phyloP scores from a whole-genome alignment of 371 early-diverging fungal species.

The Vairimorpha necatrix region DNA sequence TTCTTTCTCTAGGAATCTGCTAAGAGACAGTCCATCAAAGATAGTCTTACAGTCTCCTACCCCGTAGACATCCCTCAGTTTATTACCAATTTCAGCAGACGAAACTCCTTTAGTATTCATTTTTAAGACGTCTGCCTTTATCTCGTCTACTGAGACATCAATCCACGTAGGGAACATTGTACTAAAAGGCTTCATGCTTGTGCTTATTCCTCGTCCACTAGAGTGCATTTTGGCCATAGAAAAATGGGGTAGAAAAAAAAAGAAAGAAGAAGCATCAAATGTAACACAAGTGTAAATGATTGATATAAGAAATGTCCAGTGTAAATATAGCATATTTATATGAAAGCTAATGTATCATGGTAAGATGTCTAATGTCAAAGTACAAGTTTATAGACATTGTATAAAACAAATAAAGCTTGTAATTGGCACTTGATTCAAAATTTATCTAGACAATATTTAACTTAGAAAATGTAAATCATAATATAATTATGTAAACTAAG shows the following conservation, averaged over 20 bases:
- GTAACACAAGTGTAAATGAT: too few species aligned
- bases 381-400: too few species aligned
- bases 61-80: conserved; percentile 92
- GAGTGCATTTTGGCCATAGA: conserved; percentile 65
- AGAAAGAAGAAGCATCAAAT: neutral
- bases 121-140: conserved; percentile 91
- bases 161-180: conserved; percentile 92
- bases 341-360: too few species aligned
- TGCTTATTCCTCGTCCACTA: conserved; percentile 85
- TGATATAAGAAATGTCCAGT: too few species aligned
- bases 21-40: conserved; percentile 82
- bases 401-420: too few species aligned
- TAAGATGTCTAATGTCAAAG: too few species aligned
- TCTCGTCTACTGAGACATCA: conserved; percentile 86
- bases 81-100: conserved; percentile 96
- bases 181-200: conserved; percentile 94
- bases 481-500: too few species aligned
- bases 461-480: too few species aligned
- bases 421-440: too few species aligned
- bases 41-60: conserved; percentile 87
- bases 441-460: too few species aligned
- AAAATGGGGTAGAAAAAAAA: conserved; percentile 17
- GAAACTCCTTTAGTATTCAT: conserved; percentile 96
- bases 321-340: too few species aligned
- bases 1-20: conserved; percentile 81